Evolutionary conservation across 2,329 filamentous ascomycete genomes (phyloP).

Genomic region (Beauveria rudraprayagi): DNA sequence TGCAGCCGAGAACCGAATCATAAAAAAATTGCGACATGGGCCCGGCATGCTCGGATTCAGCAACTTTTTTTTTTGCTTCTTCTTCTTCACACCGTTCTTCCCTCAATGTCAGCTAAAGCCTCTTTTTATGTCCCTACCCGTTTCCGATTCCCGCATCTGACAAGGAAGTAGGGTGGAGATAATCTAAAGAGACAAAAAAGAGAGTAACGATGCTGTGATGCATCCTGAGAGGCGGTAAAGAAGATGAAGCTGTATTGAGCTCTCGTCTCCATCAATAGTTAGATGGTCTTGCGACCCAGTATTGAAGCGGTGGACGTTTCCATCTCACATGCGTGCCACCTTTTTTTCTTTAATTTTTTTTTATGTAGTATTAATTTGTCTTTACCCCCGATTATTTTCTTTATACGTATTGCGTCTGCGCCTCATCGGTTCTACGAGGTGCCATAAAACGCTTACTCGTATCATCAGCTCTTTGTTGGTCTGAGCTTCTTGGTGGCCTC

Average conservation of each 20-base stretch:
- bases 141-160: no score
- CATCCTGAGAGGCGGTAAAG: not conserved
- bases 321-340: no score
- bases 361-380: no score
- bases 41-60: not conserved
- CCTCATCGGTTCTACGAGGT: not conserved
- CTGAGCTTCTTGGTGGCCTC: conserved; percentile 7
- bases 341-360: no score
- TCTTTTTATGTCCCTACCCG: no score
- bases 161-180: no score
- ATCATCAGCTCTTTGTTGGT: not conserved
- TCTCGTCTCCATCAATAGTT: not conserved
- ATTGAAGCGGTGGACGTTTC: not conserved
- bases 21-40: not conserved
- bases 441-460: conserved; percentile 3
- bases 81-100: no score
- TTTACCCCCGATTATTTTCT: not conserved
- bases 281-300: not conserved
- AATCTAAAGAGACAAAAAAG: no score
- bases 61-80: no score
- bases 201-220: no score
- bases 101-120: no score
- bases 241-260: not conserved
- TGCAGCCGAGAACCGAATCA: not conserved
- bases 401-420: not conserved